Evolutionary conservation across 768 basidiomycete genomes (phyloP), one percentile per base, ranked within the genome.

Genomic region (Calocera viscosa): DNA sequence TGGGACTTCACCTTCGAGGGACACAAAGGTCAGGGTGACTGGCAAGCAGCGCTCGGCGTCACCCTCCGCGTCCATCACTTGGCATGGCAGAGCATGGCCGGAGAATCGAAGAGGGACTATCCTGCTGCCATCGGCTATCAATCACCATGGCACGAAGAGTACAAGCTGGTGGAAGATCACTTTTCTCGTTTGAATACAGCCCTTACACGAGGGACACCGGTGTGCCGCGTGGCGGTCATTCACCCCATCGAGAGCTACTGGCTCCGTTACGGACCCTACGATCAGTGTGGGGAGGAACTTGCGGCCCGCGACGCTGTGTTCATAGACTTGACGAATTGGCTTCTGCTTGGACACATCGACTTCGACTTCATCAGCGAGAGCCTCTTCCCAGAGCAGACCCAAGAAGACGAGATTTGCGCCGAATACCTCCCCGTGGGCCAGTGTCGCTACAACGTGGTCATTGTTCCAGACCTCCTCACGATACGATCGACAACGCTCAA

Each of bases 321-420:
- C 33, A 49, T 43, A 11, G 68, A 72, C 24, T 47, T 73, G 33
- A 71, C 71, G 43, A 67, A 73, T 53, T 73, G 72, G 72, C 65
- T 73, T 32, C 63, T 73, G 24, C 49, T 66, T 14, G 70, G 69
- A 16, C 68, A 68, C 39, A 60, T 71, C 32, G 72, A 73, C 60
- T 73, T 73, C 49, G 72, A 73, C 66, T 73, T 73, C 63, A 71
- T 73, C 53, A 69, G 70, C 11, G 72, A 73, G 66, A 68, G 67
- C 10, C 69, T 73, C 1, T 70, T 73, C 49, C 68, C 67, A 1
- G 69, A 49, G 10, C 69, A 68, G 17, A 71, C 70, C 1, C 22
- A 43, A 16, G 11, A 71, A 12, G 68, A 67, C 16, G 49, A 65
- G 0, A 70, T 70, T 34, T 26, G 14, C 14, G 65, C 66, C 2